Base-by-base conservation (phyloP, 2,329 filamentous ascomycete genomes). In the Westerdykella aurantiaca region DNA sequence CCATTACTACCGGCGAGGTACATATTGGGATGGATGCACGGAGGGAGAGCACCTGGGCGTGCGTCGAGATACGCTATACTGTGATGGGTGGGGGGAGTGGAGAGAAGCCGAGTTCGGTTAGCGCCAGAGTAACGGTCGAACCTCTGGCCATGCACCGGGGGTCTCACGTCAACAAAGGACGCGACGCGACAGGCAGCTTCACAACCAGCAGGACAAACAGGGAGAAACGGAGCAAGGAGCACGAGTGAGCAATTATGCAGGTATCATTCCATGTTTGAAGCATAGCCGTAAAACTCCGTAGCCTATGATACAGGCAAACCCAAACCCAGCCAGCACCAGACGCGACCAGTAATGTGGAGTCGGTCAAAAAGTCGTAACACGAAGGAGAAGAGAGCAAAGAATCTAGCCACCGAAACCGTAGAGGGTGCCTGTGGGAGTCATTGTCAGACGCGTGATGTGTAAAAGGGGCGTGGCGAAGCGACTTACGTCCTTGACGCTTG, bases 321-420 rank as follows among this genome's bases (percentile, higher is more conserved):
- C 44, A 37, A 44, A 34, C 46, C 51, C 46, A 50, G 14, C 49
- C 49, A 45, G 43, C 49, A 51, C 50, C 45, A 34, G 39, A 47
- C 40, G 22, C 33, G 37, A 48, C 42, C 48, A 33, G 21, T 41
- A 35, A 42, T 29, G 34, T 34, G 34, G 35, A 23, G 39, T 17
- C 34, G 38, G 33, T 41, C 17, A 33, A 50, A 60, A 29, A 64
- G 55, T 64, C 60, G 57, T 65, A 56, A 64, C 56, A 57, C 56
- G 58, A 64, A 63, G 64, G 60, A 55, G 50, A 57, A 52, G 58
- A 57, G 47, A 38, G 43, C 52, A 50, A 46, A 43, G 55, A 29
- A 61, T 54, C 63, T 72, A 83, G 76, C 80, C 80, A 73, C 80
- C 80, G 74, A 83, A 83, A 74, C 80, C 80, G 72, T 83, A 83